A percentile compares a stretch with the other conserved stretches of the same genome.
These are phyloP conservation scores for Triticum urartu DNA, from an alignment of 176 grass and related monocot genomes.

Conservation along the genomic window DNA sequence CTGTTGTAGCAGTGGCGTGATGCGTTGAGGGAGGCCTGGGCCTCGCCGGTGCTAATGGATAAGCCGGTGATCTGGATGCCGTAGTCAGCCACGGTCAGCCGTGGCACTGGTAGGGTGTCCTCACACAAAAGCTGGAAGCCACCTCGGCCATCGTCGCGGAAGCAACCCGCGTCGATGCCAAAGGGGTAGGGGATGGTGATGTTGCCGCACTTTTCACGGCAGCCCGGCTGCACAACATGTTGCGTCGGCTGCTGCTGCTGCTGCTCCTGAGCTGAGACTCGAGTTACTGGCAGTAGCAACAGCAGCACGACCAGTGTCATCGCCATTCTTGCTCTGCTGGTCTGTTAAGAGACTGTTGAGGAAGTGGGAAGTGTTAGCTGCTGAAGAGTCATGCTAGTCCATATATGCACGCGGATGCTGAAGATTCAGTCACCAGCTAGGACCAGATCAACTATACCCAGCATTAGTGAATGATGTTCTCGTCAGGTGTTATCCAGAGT, in stretches of 20 bases:
- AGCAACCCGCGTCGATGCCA: background rate
- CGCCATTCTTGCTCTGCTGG: background rate
- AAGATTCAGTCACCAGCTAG: background rate
- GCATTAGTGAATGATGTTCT: background rate
- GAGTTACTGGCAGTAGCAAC: background rate
- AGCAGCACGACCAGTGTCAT: background rate
- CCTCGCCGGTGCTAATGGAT: slow-evolving; percentile 30
- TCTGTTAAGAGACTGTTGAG: background rate
- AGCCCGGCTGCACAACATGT: background rate
- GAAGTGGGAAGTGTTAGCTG: background rate
- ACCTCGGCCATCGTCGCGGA: background rate
- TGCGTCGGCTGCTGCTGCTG: background rate
- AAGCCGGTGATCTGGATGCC: background rate
- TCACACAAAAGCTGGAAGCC: background rate
- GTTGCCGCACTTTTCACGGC: background rate
- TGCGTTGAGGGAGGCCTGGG: background rate
- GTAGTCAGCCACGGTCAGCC: background rate
- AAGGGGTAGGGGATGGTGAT: slow-evolving; percentile 6
- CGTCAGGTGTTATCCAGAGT: background rate
- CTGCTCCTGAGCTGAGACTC: background rate
- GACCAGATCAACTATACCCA: background rate
- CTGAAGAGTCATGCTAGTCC: background rate
- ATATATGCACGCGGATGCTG: background rate
- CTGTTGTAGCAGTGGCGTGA: slow-evolving; percentile 28
- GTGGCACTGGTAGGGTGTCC: background rate